These are phyloP conservation scores for Dendrobium chrysotoxum DNA, from an alignment of 106 monocot species.

Conservation along the genomic window DNA sequence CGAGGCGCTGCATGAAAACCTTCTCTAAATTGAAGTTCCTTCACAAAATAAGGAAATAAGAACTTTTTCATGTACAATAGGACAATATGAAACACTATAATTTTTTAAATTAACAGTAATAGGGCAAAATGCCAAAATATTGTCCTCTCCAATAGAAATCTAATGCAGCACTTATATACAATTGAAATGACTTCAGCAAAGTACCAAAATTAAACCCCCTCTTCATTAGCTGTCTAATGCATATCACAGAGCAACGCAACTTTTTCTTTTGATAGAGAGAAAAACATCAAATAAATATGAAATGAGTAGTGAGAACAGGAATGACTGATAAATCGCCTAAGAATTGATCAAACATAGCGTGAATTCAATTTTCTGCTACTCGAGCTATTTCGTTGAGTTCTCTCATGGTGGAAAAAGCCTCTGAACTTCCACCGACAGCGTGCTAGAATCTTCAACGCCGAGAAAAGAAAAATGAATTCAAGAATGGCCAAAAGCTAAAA, in stretches of 20 bases:
- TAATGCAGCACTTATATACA: background rate
- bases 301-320: background rate
- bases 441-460: constrained; percentile 72
- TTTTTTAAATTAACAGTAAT: background rate
- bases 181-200: background rate
- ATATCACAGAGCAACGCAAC: background rate
- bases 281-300: background rate
- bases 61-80: too few species aligned
- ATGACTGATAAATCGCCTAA: background rate
- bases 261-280: background rate
- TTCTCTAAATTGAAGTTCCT: too few species aligned
- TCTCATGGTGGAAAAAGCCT: constrained; percentile 6
- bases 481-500: constrained; percentile 2
- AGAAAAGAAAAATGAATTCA: background rate
- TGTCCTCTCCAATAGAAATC: background rate
- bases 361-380: constrained; percentile 19
- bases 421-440: constrained; percentile 13
- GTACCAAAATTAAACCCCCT: background rate
- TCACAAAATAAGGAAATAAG: too few species aligned
- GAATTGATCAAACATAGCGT: background rate
- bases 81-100: too few species aligned
- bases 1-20: too few species aligned
- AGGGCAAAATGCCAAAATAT: background rate
- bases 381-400: constrained; percentile 64
- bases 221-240: background rate